These are phyloP conservation scores for Strobilomyces confusus DNA, from an alignment of 768 basidiomycete species.

Conservation along the genomic window DNA sequence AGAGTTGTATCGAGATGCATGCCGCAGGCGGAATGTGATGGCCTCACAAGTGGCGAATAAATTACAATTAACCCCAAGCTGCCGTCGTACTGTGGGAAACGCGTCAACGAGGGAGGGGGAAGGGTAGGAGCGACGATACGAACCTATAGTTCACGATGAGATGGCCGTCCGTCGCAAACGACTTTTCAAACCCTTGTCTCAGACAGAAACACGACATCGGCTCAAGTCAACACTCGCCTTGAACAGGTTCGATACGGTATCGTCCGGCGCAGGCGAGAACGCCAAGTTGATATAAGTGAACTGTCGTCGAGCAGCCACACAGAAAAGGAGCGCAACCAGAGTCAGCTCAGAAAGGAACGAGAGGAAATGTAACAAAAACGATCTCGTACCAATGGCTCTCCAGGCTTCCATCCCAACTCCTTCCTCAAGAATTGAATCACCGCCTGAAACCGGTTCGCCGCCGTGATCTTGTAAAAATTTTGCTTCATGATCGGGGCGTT, in stretches of 20 bases:
- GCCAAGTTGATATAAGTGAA: conserved; percentile 78
- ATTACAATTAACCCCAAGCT: conserved; percentile 53
- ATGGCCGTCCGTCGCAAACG: conserved; percentile 83
- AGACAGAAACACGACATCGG: not conserved
- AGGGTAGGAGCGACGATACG: conserved; percentile 8
- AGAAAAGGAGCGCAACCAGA: conserved; percentile 15
- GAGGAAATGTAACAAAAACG: not conserved
- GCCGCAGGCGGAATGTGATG: too few species aligned
- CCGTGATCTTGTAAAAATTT: conserved; percentile 97
- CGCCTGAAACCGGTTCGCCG: conserved; percentile 90
- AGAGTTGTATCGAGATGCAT: not conserved
- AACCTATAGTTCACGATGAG: conserved; percentile 91
- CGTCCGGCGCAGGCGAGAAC: conserved; percentile 74
- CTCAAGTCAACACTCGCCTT: conserved; percentile 40
- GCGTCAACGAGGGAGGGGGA: conserved; percentile 1
- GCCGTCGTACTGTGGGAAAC: conserved; percentile 47
- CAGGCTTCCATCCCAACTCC: conserved; percentile 82
- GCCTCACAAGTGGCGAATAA: not conserved
- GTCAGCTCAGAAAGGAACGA: not conserved
- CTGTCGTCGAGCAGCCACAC: conserved; percentile 25
- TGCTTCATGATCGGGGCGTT: conserved; percentile 99
- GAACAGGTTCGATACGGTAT: conserved; percentile 67
- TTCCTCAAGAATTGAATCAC: conserved; percentile 91
- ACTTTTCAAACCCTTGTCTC: conserved; percentile 38
- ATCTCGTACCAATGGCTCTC: conserved; percentile 73